These are phyloP conservation scores for Coniochaeta pulveracea DNA, from an alignment of 2,329 filamentous ascomycete species.

Conservation along the genomic window DNA sequence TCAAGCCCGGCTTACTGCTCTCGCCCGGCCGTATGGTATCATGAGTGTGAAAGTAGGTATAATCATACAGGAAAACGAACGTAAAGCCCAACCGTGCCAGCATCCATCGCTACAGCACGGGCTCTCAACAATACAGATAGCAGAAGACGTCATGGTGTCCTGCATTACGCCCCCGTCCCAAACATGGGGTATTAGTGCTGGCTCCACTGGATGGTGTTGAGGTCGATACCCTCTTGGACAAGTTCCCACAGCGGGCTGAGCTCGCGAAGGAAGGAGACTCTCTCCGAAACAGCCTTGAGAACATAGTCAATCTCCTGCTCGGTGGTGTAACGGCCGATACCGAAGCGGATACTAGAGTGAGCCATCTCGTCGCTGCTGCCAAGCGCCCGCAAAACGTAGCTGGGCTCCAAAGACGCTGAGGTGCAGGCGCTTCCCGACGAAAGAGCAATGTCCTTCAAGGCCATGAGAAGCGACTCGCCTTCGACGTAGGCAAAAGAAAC, in stretches of 20 bases:
- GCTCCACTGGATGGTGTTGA: constrained; percentile 96
- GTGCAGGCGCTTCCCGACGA: constrained; percentile 97
- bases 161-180: no score
- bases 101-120: no score
- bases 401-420: constrained; percentile 90
- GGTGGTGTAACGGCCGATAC: constrained; percentile 93
- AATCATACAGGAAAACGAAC: no score
- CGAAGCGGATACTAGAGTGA: constrained; percentile 95
- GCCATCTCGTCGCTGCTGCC: constrained; percentile 96
- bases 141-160: no score
- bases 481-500: constrained; percentile 98
- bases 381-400: constrained; percentile 86
- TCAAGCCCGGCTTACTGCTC: no score
- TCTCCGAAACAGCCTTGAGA: constrained; percentile 80
- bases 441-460: constrained; percentile 91
- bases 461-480: constrained; percentile 96
- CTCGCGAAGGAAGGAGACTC: constrained; percentile 87
- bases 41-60: no score
- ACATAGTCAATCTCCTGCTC: constrained; percentile 96
- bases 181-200: constrained; percentile 85
- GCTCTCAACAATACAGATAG: no score
- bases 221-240: constrained; percentile 90
- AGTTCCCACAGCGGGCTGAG: constrained; percentile 94
- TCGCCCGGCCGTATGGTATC: no score
- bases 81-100: no score